A percentile compares a stretch with the other conserved stretches of the same genome.
Evolutionary conservation across 345 rosid genomes (phyloP).

Genomic region (Gossypium stocksii): DNA sequence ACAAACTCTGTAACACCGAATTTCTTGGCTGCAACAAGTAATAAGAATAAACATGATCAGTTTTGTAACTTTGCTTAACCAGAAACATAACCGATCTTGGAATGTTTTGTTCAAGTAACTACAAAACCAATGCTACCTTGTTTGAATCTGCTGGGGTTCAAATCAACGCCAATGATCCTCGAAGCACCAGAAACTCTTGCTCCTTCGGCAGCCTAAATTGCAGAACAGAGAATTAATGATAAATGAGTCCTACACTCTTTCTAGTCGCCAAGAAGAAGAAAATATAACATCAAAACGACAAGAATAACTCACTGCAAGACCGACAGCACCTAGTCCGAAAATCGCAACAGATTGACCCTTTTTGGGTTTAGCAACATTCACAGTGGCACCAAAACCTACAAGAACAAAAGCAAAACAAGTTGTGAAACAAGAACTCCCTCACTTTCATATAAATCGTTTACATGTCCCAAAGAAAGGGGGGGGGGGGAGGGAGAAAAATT

Average conservation of each 20-base stretch:
- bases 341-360: slow-evolving; percentile 61
- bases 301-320: slow-evolving; percentile 48
- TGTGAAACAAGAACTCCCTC: background rate
- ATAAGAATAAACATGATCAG: background rate
- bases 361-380: slow-evolving; percentile 72
- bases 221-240: background rate
- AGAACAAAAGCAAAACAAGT: background rate
- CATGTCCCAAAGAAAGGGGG: background rate
- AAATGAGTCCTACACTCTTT: background rate
- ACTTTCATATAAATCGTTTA: background rate
- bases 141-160: slow-evolving; percentile 50
- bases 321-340: slow-evolving; percentile 76
- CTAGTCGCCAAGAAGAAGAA: no score
- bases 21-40: slow-evolving; percentile 47
- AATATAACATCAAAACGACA: no score
- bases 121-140: slow-evolving; percentile 26
- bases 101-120: background rate
- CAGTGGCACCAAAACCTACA: slow-evolving; percentile 63
- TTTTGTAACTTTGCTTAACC: background rate
- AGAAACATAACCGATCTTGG: background rate
- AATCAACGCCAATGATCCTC: slow-evolving; percentile 74
- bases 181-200: slow-evolving; percentile 64
- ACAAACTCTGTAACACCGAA: slow-evolving; percentile 65
- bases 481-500: no score
- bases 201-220: slow-evolving; percentile 69